A percentile compares a stretch with the other conserved stretches of the same genome.
These are phyloP conservation scores for Monosporascus ibericus DNA, from an alignment of 2,329 filamentous ascomycete genomes.

Conservation along the genomic window DNA sequence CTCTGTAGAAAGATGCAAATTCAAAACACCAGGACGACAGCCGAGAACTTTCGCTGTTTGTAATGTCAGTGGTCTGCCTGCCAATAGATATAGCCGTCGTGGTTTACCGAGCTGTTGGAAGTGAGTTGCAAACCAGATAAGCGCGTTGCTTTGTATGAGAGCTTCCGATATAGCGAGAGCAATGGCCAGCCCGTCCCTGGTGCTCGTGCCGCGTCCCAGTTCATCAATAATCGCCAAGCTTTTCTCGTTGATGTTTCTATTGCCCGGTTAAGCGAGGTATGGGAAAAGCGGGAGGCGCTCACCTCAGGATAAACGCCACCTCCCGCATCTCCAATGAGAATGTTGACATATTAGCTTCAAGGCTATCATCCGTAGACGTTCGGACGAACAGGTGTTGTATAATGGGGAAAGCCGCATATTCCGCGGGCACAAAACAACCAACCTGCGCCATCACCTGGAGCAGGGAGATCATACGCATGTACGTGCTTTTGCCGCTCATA, in stretches of 20 bases:
- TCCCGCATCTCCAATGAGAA: constrained; percentile 96
- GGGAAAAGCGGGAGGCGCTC: constrained; percentile 2
- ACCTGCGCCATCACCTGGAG: constrained; percentile 92
- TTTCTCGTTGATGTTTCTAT: constrained; percentile 64
- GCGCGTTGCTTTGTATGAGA: constrained; percentile 68
- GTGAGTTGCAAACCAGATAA: constrained; percentile 92
- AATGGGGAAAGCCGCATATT: constrained; percentile 76
- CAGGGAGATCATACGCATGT: constrained; percentile 79
- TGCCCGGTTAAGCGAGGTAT: neutral
- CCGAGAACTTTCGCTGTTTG: constrained; percentile 59
- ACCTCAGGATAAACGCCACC: constrained; percentile 82
- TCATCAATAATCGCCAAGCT: constrained; percentile 87
- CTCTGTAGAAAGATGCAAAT: constrained; percentile 72
- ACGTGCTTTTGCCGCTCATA: constrained; percentile 97
- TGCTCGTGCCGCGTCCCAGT: constrained; percentile 84
- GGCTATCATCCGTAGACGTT: constrained; percentile 78
- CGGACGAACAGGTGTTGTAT: constrained; percentile 81
- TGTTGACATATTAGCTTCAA: constrained; percentile 86
- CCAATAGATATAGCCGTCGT: neutral
- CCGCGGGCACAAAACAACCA: constrained; percentile 82
- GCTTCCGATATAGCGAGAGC: constrained; percentile 87
- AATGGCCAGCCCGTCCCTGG: constrained; percentile 80
- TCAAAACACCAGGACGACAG: constrained; percentile 72
- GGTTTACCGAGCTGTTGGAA: constrained; percentile 66
- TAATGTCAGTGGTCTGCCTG: constrained; percentile 3